A percentile compares a stretch with the other conserved stretches of the same genome.
Conservation (phyloP, 495 filamentous ascomycete genomes). For the Aspergillus taichungensis region DNA sequence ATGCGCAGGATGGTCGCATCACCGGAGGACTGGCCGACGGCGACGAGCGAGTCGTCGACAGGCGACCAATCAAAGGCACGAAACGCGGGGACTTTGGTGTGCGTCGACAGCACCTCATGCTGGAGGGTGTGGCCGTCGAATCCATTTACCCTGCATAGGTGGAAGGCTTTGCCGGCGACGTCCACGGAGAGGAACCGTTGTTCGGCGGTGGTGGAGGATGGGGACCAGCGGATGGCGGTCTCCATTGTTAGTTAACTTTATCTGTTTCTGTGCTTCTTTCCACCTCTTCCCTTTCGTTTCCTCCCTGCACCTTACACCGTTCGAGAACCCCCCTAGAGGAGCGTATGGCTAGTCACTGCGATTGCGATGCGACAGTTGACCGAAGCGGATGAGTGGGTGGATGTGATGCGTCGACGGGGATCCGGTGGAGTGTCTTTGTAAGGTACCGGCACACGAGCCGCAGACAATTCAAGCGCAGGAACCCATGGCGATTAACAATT, state of each 20-base stretch:
- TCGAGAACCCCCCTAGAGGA: neutral
- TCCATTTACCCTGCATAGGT: conserved; percentile 63
- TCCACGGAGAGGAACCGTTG: conserved; percentile 80
- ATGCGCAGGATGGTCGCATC: conserved; percentile 76
- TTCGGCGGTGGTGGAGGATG: conserved; percentile 55
- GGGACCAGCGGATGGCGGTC: conserved; percentile 80
- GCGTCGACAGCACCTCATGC: conserved; percentile 60
- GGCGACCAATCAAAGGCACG: conserved; percentile 96
- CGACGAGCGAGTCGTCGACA: conserved; percentile 64
- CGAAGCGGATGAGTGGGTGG: neutral
- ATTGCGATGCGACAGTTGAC: too few species aligned
- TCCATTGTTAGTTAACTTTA: conserved; percentile 38
- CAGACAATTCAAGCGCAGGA: conserved; percentile 8
- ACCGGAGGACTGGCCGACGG: conserved; percentile 76
- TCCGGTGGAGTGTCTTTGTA: too few species aligned
- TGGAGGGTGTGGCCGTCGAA: conserved; percentile 50
- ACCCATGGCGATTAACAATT: conserved; percentile 3
- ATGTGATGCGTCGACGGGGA: conserved; percentile 3
- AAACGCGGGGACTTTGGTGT: conserved; percentile 74
- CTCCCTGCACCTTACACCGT: neutral
- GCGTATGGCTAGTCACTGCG: too few species aligned
- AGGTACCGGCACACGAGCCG: neutral
- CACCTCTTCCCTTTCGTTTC: neutral
- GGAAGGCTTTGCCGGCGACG: conserved; percentile 66
- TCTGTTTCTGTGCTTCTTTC: neutral